Percentiles rank a stretch among this genome's conserved stretches.
These are phyloP conservation scores for Tetraselmis striata DNA, from an alignment of 139 green algal species.

Conservation along the genomic window DNA sequence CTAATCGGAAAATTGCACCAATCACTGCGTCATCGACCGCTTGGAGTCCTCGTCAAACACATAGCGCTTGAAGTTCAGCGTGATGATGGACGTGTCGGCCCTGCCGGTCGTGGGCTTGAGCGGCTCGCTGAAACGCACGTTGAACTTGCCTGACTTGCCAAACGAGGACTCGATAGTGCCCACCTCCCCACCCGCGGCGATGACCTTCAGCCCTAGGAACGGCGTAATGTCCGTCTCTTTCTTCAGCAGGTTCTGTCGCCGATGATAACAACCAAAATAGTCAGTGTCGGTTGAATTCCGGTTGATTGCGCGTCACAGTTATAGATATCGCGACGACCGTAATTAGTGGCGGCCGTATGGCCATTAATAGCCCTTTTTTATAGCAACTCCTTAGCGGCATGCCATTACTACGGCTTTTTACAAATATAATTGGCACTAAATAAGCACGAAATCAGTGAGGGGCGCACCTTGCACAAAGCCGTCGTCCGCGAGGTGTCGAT, in stretches of 20 bases:
- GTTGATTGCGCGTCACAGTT: no score
- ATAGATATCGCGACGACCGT: no score
- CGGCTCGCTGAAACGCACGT: constrained; percentile 45
- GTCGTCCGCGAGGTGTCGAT: constrained; percentile 28
- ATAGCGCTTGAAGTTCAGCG: constrained; percentile 63
- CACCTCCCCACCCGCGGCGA: constrained; percentile 20
- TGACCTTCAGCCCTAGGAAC: constrained; percentile 68
- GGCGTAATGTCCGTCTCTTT: constrained; percentile 82
- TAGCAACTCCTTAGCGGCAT: no score
- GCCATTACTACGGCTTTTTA: no score
- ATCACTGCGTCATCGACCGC: constrained; percentile 35
- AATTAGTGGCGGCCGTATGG: no score
- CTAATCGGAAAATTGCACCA: no score
- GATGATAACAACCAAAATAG: no score
- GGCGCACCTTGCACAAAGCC: not conserved
- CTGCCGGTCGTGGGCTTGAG: constrained; percentile 12
- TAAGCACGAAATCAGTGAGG: not conserved
- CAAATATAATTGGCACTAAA: not conserved
- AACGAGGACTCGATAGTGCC: constrained; percentile 70
- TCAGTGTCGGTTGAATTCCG: no score
- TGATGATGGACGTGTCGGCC: constrained; percentile 21
- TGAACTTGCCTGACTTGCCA: constrained; percentile 83
- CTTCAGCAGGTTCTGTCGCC: constrained; percentile 69
- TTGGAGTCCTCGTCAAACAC: constrained; percentile 53
- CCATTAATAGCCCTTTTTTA: no score